These are phyloP conservation scores for Trichocladium uniseriatum DNA, from an alignment of 495 filamentous ascomycete species.

Conservation along the genomic window DNA sequence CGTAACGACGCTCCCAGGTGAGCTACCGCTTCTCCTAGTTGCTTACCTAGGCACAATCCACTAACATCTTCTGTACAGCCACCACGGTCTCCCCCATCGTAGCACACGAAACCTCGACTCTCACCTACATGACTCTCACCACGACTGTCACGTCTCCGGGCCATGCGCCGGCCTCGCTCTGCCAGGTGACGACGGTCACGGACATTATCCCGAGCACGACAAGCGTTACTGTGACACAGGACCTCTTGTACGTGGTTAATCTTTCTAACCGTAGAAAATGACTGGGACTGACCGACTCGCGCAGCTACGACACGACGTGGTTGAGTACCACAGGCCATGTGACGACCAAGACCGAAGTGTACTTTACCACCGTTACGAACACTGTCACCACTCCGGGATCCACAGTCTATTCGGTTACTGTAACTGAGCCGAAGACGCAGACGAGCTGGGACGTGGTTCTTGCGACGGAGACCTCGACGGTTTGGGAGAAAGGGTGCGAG, in stretches of 20 bases:
- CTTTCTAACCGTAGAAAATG: too few species aligned
- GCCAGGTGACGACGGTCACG: background rate
- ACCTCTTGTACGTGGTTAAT: too few species aligned
- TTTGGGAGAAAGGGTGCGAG: background rate
- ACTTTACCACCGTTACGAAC: background rate
- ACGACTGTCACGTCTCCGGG: conserved; percentile 1
- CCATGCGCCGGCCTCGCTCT: background rate
- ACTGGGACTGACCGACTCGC: background rate
- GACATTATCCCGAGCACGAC: background rate
- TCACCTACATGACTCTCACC: background rate
- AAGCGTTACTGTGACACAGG: background rate
- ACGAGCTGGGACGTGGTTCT: background rate
- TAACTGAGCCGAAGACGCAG: background rate
- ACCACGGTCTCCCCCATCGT: background rate
- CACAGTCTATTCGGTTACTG: background rate
- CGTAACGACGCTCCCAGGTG: conserved; percentile 1
- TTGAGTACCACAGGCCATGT: background rate
- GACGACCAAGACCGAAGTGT: background rate
- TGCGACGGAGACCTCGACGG: background rate
- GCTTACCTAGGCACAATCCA: too few species aligned
- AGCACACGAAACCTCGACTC: background rate
- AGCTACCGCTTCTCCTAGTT: background rate
- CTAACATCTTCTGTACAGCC: background rate
- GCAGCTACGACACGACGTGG: conserved; percentile 1
- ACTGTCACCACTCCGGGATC: background rate